phyloP scores from a whole-genome alignment of 2,329 filamentous ascomycete genomes.

The Calonectria naviculata region DNA sequence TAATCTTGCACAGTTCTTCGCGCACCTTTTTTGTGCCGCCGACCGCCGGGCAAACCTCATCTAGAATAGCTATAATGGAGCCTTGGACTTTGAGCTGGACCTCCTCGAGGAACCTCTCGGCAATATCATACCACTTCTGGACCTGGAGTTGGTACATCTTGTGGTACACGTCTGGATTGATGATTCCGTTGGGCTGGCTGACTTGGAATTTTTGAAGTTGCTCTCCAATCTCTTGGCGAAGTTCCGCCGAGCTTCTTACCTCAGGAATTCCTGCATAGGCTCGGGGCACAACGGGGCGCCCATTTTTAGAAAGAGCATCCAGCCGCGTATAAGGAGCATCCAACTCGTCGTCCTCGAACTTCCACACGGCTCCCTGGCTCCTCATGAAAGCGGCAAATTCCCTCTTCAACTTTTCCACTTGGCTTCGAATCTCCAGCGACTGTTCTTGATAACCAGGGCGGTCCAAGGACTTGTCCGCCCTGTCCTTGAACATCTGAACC shows the following conservation, averaged over 20 bases:
- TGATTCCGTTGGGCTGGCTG: constrained; percentile 45
- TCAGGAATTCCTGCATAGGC: constrained; percentile 12
- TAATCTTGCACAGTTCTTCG: constrained; percentile 20
- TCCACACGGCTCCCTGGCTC: constrained; percentile 35
- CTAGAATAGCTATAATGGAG: constrained; percentile 31
- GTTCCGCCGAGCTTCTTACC: neutral
- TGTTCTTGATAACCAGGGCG: constrained; percentile 34
- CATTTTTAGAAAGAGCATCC: neutral
- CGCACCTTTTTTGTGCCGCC: constrained; percentile 26
- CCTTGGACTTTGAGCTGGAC: constrained; percentile 28
- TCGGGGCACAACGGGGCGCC: neutral
- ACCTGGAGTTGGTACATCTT: constrained; percentile 46
- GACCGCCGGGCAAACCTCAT: constrained; percentile 21
- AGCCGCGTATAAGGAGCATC: constrained; percentile 23
- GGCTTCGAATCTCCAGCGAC: constrained; percentile 38
- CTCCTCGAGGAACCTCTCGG: constrained; percentile 34
- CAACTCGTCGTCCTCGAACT: constrained; percentile 38
- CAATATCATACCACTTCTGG: constrained; percentile 43
- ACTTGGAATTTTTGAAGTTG: constrained; percentile 42
- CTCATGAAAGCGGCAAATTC: constrained; percentile 43
- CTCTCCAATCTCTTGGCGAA: constrained; percentile 33
- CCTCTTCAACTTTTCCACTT: constrained; percentile 30
- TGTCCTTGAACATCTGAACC: constrained; percentile 35
- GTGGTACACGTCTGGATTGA: constrained; percentile 45
- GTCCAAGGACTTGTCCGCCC: constrained; percentile 32